Base-by-base conservation (phyloP, 805 yeast genomes). In the Sungouiella thailandica region DNA sequence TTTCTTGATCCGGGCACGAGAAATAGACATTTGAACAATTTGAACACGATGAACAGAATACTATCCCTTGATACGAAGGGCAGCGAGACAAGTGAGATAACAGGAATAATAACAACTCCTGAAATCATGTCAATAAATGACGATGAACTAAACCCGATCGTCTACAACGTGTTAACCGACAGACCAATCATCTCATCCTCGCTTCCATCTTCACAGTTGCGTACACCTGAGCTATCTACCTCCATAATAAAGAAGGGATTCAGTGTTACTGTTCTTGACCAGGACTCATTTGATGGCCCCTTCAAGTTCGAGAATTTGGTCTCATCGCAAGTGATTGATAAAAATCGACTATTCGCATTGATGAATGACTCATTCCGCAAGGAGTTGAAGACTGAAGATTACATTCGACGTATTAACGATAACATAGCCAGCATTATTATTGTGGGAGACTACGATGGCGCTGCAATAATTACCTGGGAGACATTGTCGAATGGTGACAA, bases 401-500 rank as follows among this genome's bases (percentile, higher is more conserved):
- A 89, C 52, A 58, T 87, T 16, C 39, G 63, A 3, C 65, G 98
- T 32, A 70, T 93, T 23, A 71, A 78, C 40, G 68, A 76, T 1
- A 66, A 67, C 2, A 66, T 90, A 4, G 89, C 96, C 0, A 82
- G 84, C 0, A 56, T 93, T 8, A 79, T 93, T 11, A 72, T 93
- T 10, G 86, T 90, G 2, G 97, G 97, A 1, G 93, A 90, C 51
- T 93, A 93, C 55, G 96, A 89, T 45, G 97, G 97, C 2, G 88
- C 86, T 12, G 97, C 97, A 0, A 82, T 93, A 11, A 72, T 90
- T 23, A 93, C 98, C 0, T 82, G 86, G 76, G 98, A 90, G 48
- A 4, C 24, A 19, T 38, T 46, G 3, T 49, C 52, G 2, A 44
- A 52, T 4, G 53, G 50, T 2, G 43, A 54, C 7, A 49, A 49